A percentile compares a stretch with the other conserved stretches of the same genome.
Conservation (phyloP, 352 stramenopile genomes). For the Saprolegnia parasitica region DNA sequence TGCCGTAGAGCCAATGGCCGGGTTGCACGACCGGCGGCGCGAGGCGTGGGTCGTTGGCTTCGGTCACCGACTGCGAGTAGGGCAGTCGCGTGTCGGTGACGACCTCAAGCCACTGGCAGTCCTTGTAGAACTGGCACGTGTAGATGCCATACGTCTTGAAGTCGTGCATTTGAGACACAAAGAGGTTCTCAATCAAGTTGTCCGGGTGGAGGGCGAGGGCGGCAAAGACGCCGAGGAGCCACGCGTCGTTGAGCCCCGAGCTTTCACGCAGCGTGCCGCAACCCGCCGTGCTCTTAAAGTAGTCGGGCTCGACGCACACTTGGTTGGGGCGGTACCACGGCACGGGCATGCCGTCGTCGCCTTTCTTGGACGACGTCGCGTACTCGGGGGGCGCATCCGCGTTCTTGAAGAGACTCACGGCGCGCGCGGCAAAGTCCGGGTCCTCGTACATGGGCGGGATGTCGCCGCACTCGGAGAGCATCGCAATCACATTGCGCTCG, state of each 20-base stretch:
- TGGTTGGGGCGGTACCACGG: conserved; percentile 67
- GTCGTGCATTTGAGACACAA: conserved; percentile 72
- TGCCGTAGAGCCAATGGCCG: conserved; percentile 62
- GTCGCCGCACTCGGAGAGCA: conserved; percentile 25
- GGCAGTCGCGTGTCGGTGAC: conserved; percentile 85
- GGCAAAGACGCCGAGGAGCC: conserved; percentile 81
- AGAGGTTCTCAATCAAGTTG: conserved; percentile 88
- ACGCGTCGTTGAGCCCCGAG: conserved; percentile 64
- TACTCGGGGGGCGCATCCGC: conserved; percentile 57
- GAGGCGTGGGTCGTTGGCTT: conserved; percentile 34
- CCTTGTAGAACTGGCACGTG: conserved; percentile 91
- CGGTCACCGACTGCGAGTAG: conserved; percentile 46
- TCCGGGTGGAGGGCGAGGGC: conserved; percentile 72
- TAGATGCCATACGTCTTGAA: conserved; percentile 85
- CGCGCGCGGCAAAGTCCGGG: conserved; percentile 42
- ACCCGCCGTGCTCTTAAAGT: conserved; percentile 72
- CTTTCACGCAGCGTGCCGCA: conserved; percentile 59
- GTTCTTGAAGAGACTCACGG: conserved; percentile 53
- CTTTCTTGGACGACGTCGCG: conserved; percentile 32
- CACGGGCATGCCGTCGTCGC: conserved; percentile 30
- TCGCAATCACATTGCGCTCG: conserved; percentile 29
- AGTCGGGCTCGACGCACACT: conserved; percentile 69
- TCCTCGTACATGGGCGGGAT: conserved; percentile 48
- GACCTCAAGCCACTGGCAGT: conserved; percentile 82
- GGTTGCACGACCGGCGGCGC: conserved; percentile 34